These are phyloP conservation scores for Seiridium cupressi DNA, from an alignment of 2,329 filamentous ascomycete species.

Conservation along the genomic window DNA sequence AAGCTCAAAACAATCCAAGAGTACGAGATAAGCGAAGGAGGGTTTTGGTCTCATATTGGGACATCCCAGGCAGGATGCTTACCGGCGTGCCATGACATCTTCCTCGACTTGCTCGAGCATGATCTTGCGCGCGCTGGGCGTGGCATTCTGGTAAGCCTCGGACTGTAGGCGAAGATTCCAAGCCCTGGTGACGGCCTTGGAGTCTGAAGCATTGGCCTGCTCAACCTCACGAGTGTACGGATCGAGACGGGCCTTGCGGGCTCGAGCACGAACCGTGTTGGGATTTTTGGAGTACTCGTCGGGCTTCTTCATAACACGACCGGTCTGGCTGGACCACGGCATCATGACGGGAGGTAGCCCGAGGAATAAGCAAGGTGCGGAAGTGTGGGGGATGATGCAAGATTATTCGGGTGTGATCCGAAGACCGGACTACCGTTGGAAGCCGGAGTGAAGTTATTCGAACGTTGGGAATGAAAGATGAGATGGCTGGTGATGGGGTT, in stretches of 20 bases:
- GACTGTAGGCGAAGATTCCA: conserved; percentile 12
- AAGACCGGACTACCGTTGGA: neutral
- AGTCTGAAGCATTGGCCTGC: conserved; percentile 16
- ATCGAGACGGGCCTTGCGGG: conserved; percentile 16
- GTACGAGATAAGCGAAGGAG: neutral
- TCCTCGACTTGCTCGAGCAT: conserved; percentile 14
- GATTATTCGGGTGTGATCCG: neutral
- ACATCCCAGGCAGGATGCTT: neutral
- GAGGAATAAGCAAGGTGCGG: neutral
- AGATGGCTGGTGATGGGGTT: neutral
- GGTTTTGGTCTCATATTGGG: neutral
- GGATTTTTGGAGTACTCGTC: conserved; percentile 23
- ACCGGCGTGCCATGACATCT: conserved; percentile 17
- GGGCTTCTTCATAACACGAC: conserved; percentile 4
- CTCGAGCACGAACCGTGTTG: conserved; percentile 20
- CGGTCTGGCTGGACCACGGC: neutral
- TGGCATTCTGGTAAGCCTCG: conserved; percentile 12
- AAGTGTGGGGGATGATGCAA: neutral
- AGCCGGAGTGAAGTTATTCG: neutral
- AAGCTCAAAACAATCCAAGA: too few relatives aligned
- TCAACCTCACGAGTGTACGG: conserved; percentile 14
- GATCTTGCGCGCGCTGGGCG: neutral
- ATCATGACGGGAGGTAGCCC: neutral
- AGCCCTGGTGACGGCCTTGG: conserved; percentile 17
- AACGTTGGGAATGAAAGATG: neutral